phyloP scores from a whole-genome alignment of 352 stramenopile genomes.

The Phytophthora sansomeana region DNA sequence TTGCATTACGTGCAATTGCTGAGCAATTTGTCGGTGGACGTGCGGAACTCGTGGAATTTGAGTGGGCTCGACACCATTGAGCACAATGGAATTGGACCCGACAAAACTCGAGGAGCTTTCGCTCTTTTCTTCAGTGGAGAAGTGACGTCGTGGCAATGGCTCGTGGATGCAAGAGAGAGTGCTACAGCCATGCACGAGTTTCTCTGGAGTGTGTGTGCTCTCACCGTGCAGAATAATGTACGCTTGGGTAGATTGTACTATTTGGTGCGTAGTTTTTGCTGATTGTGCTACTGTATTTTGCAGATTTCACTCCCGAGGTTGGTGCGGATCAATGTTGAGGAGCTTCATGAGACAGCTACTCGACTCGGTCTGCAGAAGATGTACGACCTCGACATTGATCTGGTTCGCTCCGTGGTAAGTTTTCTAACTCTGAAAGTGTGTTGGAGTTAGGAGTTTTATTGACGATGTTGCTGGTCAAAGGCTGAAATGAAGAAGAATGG shows the following conservation, averaged over 20 bases:
- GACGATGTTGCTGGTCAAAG: conserved; percentile 15
- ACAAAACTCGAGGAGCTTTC: conserved; percentile 66
- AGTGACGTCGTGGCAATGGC: conserved; percentile 59
- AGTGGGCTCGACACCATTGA: conserved; percentile 62
- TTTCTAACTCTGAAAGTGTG: background rate
- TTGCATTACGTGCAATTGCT: conserved; percentile 74
- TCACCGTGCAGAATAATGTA: conserved; percentile 64
- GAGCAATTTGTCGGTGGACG: conserved; percentile 72
- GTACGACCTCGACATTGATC: conserved; percentile 72
- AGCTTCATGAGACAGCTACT: conserved; percentile 65
- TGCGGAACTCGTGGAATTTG: conserved; percentile 71
- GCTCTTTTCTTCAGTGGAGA: conserved; percentile 62
- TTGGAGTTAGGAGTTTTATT: conserved; percentile 20
- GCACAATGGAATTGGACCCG: conserved; percentile 56
- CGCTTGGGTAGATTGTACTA: background rate
- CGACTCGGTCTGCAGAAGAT: conserved; percentile 61
- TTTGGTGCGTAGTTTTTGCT: background rate
- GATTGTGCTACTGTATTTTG: background rate
- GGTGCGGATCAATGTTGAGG: conserved; percentile 64
- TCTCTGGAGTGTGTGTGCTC: conserved; percentile 71
- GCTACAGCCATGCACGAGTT: conserved; percentile 76
- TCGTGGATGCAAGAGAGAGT: conserved; percentile 62
- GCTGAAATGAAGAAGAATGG: conserved; percentile 52
- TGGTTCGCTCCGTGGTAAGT: conserved; percentile 58
- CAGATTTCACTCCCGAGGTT: conserved; percentile 59